Evolutionary conservation across 805 yeast species (phyloP), one percentile per base, ranked within the genome.

Genomic region (Candida peoriensis): DNA sequence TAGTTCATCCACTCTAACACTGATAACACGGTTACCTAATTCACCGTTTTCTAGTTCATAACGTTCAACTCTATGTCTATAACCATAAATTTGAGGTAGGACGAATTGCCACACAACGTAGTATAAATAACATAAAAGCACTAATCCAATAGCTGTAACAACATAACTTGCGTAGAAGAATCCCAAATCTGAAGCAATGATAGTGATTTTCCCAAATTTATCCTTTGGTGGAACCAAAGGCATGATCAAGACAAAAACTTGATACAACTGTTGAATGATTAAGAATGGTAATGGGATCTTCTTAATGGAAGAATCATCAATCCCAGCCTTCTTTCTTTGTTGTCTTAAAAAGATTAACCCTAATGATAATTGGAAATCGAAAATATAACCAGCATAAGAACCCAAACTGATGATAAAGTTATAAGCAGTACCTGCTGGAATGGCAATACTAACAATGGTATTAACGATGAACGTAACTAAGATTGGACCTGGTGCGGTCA

Each of bases 381-480:
- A 80, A 29, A 83, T 76, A 50, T 83, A 78, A 63, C 78, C 73
- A 31, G 90, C 86, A 57, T 83, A 84, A 3, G 88, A 74, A 47
- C 81, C 79, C 60, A 84, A 67, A 57, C 82, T 66, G 46, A 68
- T 52, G 43, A 84, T 74, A 53, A 83, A 80, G 57, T 81, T 79
- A 62, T 81, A 84, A 32, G 90, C 90, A 52, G 81, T 89, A 36
- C 89, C 90, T n/a, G 88, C 81, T 13, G 90, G 89, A 21, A 84
- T 83, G 7, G 87, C 89, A 32, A 81, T 52, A 41, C 83, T 72
- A 31, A 85, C 76, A 33, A 82, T 65, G 25, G 78, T 57, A 60
- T 86, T 81, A 15, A 82, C 78, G 28, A 78, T 55, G 71, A 81
- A 82, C 50, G 82, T 89, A 54, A 80, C 78, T 46, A 78, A 66